These are phyloP conservation scores for Psilocybe cyanescens DNA, from an alignment of 768 basidiomycete genomes.

Conservation along the genomic window DNA sequence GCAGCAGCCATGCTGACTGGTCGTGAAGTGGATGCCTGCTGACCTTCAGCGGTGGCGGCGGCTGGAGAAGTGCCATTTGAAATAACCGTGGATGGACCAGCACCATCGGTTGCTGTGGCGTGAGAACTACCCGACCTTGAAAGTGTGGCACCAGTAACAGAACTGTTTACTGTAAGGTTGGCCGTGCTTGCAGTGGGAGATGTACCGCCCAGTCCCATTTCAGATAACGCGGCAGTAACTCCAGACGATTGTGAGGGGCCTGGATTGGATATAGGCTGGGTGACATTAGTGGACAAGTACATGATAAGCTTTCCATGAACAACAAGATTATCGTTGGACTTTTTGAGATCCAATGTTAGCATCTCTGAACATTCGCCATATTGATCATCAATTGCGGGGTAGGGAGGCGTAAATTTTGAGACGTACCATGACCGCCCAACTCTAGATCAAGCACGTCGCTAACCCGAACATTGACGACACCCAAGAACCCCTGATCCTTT, in stretches of 20 bases:
- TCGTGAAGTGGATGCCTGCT: conserved; percentile 24
- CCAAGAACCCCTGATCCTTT: conserved; percentile 96
- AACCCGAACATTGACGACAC: conserved; percentile 95
- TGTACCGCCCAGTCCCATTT: conserved; percentile 57
- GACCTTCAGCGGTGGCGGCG: conserved; percentile 26
- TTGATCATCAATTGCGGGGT: conserved; percentile 13
- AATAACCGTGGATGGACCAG: conserved; percentile 43
- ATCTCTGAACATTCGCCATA: conserved; percentile 64
- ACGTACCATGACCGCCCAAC: conserved; percentile 88
- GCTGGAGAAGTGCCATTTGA: conserved; percentile 29
- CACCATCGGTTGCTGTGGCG: conserved; percentile 52
- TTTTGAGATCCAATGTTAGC: conserved; percentile 95
- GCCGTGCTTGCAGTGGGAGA: conserved; percentile 66
- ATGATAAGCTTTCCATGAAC: conserved; percentile 98
- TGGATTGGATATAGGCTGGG: conserved; percentile 82
- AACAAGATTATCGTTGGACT: conserved; percentile 97
- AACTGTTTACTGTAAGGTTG: conserved; percentile 45
- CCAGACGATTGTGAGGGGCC: conserved; percentile 74
- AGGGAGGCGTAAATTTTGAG: neutral
- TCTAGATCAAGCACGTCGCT: conserved; percentile 91
- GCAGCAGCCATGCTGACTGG: conserved; percentile 26
- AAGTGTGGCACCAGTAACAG: conserved; percentile 43
- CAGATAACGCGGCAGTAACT: conserved; percentile 59
- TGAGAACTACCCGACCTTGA: conserved; percentile 74
- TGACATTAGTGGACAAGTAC: conserved; percentile 92